Percentiles rank a stretch among this genome's conserved stretches.
phyloP scores from a whole-genome alignment of 192 early-diverging fungal species.

The Rhizoclosmatium sp. region DNA sequence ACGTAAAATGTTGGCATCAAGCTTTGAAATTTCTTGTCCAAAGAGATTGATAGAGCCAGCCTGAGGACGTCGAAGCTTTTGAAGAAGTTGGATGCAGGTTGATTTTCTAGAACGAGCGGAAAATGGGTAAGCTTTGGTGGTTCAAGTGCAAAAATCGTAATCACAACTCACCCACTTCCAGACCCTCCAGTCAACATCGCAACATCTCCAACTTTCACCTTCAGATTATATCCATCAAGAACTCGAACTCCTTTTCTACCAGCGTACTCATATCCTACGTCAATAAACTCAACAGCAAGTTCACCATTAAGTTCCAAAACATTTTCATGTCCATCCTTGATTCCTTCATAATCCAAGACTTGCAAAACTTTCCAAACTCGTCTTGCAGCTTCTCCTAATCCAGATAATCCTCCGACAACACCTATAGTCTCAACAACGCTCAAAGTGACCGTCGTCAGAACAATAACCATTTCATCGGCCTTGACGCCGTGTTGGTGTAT shows the following conservation, averaged over 20 bases:
- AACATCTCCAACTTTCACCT: not conserved
- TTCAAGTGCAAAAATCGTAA: not conserved
- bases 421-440: slow-evolving; percentile 12
- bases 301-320: not conserved
- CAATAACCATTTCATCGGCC: slow-evolving; percentile 7
- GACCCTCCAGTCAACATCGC: slow-evolving; percentile 1
- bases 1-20: not conserved
- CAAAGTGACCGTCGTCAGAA: slow-evolving; percentile 6
- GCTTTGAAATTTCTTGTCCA: slow-evolving; percentile 2
- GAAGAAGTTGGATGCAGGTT: slow-evolving; percentile 13
- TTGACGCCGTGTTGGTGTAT: not conserved
- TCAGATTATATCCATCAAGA: slow-evolving; percentile 16
- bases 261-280: not conserved
- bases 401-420: not conserved
- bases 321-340: not conserved
- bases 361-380: slow-evolving; percentile 12
- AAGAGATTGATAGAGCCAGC: not conserved
- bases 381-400: not conserved
- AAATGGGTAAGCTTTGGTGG: not conserved
- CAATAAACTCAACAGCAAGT: not conserved
- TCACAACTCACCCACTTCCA: slow-evolving; percentile 15
- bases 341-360: slow-evolving; percentile 1
- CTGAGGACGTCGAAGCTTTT: not conserved
- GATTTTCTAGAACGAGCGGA: not conserved
- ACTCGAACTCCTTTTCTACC: not conserved